A percentile compares a stretch with the other conserved stretches of the same genome.
These are phyloP conservation scores for Pleurotus citrinopileatus DNA, from an alignment of 768 basidiomycete species.

Conservation along the genomic window DNA sequence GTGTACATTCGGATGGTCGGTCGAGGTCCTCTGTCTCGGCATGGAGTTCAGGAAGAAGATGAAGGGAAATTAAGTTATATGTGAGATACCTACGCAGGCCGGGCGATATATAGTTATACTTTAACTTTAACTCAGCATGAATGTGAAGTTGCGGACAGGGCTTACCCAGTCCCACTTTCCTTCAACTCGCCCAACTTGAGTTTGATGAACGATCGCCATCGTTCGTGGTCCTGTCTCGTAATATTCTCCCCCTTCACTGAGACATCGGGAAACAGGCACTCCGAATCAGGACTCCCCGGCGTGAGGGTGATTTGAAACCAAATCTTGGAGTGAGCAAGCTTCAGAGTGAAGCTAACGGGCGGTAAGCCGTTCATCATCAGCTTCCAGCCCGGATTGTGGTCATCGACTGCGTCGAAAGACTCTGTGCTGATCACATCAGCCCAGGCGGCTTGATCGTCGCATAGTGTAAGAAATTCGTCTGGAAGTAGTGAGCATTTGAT, in stretches of 20 bases:
- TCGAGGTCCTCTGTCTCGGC: conserved; percentile 23
- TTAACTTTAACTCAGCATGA: background rate
- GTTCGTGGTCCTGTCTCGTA: conserved; percentile 44
- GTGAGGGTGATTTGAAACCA: no score
- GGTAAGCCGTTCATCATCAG: no score
- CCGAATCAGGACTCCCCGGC: no score
- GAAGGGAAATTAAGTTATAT: conserved; percentile 55
- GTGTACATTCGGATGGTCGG: background rate
- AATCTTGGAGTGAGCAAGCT: no score
- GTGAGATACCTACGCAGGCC: conserved; percentile 47
- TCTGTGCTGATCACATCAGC: no score
- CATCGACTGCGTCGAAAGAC: no score
- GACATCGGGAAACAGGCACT: no score
- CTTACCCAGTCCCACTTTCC: conserved; percentile 29
- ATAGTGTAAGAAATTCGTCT: no score
- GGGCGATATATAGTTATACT: background rate
- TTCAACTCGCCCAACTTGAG: conserved; percentile 33
- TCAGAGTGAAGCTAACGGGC: no score
- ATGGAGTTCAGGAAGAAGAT: conserved; percentile 58
- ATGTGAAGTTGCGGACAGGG: background rate
- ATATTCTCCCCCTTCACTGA: conserved; percentile 47
- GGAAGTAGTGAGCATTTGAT: no score
- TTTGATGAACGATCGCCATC: conserved; percentile 40
- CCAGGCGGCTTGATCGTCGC: no score
- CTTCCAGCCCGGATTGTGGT: no score